phyloP scores from a whole-genome alignment of 306 rosid species.

The Cicer cuneatum region DNA sequence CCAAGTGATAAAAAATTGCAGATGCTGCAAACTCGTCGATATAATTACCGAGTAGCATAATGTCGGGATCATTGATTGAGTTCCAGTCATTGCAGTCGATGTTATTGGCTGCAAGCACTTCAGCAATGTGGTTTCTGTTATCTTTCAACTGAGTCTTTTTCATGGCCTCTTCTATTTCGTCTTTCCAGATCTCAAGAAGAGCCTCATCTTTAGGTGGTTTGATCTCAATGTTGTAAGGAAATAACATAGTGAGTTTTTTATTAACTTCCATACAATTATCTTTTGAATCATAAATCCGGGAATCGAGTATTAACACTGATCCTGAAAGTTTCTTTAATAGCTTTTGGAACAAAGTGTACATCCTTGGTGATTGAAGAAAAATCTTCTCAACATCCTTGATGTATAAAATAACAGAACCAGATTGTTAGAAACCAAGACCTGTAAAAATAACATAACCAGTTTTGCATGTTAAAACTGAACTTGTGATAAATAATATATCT shows the following conservation, averaged over 20 bases:
- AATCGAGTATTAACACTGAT: slow-evolving; percentile 76
- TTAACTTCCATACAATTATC: slow-evolving; percentile 55
- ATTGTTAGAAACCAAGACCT: slow-evolving; percentile 76
- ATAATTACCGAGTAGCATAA: slow-evolving; percentile 56
- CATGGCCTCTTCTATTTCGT: slow-evolving; percentile 66
- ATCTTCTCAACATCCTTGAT: slow-evolving; percentile 76
- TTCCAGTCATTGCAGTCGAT: slow-evolving; percentile 78
- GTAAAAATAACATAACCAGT: slow-evolving; percentile 31
- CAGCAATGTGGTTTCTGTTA: slow-evolving; percentile 79
- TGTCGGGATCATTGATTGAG: slow-evolving; percentile 66
- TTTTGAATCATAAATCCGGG: slow-evolving; percentile 59
- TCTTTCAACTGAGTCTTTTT: slow-evolving; percentile 64
- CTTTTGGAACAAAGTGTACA: slow-evolving; percentile 64
- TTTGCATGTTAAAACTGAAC: slow-evolving; percentile 19
- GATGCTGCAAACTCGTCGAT: slow-evolving; percentile 77
- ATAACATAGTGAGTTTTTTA: slow-evolving; percentile 54
- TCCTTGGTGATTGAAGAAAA: slow-evolving; percentile 60
- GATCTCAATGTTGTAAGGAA: slow-evolving; percentile 68
- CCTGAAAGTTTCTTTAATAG: slow-evolving; percentile 79
- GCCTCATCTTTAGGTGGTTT: slow-evolving; percentile 72
- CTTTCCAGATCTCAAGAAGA: slow-evolving; percentile 62
- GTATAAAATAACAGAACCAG: slow-evolving; percentile 74
- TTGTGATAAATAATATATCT: too few species aligned
- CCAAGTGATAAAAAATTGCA: slow-evolving; percentile 73
- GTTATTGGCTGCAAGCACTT: slow-evolving; percentile 76